These are phyloP conservation scores for Aureobasidium sp. DNA, from an alignment of 2,329 filamentous ascomycete genomes.

Conservation along the genomic window DNA sequence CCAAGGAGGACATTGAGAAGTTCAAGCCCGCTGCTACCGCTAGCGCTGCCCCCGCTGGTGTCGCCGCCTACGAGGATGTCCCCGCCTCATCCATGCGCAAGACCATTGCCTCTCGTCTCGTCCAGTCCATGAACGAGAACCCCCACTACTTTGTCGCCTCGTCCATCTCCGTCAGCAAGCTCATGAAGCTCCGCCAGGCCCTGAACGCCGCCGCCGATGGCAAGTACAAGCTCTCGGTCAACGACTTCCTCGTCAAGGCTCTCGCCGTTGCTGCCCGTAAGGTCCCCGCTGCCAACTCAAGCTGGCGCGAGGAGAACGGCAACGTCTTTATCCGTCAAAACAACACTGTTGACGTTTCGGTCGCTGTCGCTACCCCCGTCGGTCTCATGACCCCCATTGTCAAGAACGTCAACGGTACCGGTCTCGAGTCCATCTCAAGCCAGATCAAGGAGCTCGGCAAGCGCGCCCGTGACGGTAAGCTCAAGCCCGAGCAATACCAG, in stretches of 20 bases:
- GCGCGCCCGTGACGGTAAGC: constrained; percentile 95
- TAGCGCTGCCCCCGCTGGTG: constrained; percentile 55
- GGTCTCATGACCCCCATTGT: constrained; percentile 99
- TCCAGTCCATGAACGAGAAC: constrained; percentile 91
- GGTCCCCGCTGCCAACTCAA: constrained; percentile 96
- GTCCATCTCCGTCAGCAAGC: constrained; percentile 91
- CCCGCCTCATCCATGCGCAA: constrained; percentile 96
- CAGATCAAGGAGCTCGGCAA: constrained; percentile 98
- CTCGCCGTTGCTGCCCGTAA: constrained; percentile 89
- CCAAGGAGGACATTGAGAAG: constrained; percentile 94
- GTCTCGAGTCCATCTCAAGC: constrained; percentile 87
- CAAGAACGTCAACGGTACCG: constrained; percentile 85
- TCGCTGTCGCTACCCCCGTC: constrained; percentile 92
- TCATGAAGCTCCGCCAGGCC: constrained; percentile 94
- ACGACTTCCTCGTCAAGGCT: constrained; percentile 99
- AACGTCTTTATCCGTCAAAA: constrained; percentile 87
- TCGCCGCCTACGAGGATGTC: constrained; percentile 79
- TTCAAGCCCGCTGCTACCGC: constrained; percentile 58
- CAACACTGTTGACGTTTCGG: constrained; percentile 93
- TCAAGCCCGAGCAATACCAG: constrained; percentile 99
- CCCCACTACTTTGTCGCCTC: constrained; percentile 98
- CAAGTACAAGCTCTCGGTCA: constrained; percentile 99
- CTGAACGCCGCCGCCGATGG: constrained; percentile 91
- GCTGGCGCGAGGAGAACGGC: constrained; percentile 85
- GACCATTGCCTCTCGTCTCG: constrained; percentile 92